These are phyloP conservation scores for Tulasnella sp. DNA, from an alignment of 768 basidiomycete genomes.

Conservation along the genomic window DNA sequence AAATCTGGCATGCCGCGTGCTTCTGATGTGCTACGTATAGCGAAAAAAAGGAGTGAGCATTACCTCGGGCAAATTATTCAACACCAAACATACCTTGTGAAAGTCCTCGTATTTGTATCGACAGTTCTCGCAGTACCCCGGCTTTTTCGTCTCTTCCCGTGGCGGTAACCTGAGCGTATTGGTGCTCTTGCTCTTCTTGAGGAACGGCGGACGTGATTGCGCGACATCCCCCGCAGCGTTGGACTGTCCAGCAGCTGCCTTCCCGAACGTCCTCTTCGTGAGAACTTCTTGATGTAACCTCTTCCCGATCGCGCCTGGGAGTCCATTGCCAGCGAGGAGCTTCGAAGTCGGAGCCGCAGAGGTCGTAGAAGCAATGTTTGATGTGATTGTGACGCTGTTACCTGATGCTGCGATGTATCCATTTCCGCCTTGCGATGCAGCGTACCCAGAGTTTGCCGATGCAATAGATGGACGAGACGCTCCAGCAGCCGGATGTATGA, in stretches of 20 bases:
- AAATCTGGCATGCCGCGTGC: slow-evolving; percentile 70
- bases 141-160: slow-evolving; percentile 77
- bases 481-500: background rate
- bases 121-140: slow-evolving; percentile 98
- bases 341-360: slow-evolving; percentile 18
- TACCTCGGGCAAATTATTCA: too few species aligned
- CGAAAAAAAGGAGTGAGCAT: background rate
- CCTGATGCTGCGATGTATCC: slow-evolving; percentile 82
- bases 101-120: slow-evolving; percentile 84
- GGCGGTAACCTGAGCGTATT: slow-evolving; percentile 73
- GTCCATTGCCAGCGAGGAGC: background rate
- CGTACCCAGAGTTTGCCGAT: background rate
- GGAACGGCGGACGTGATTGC: slow-evolving; percentile 21
- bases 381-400: slow-evolving; percentile 88
- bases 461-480: slow-evolving; percentile 10
- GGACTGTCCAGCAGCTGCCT: slow-evolving; percentile 17
- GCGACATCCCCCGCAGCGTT: background rate
- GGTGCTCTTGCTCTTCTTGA: slow-evolving; percentile 53
- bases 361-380: slow-evolving; percentile 63
- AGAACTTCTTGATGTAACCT: slow-evolving; percentile 38
- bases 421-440: slow-evolving; percentile 8
- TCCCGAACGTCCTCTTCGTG: slow-evolving; percentile 46
- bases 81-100: slow-evolving; percentile 49
- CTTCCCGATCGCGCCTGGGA: background rate
- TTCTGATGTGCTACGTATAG: slow-evolving; percentile 58